phyloP scores from a whole-genome alignment of 179 eudicot genomes.

The Beta corolliflora region DNA sequence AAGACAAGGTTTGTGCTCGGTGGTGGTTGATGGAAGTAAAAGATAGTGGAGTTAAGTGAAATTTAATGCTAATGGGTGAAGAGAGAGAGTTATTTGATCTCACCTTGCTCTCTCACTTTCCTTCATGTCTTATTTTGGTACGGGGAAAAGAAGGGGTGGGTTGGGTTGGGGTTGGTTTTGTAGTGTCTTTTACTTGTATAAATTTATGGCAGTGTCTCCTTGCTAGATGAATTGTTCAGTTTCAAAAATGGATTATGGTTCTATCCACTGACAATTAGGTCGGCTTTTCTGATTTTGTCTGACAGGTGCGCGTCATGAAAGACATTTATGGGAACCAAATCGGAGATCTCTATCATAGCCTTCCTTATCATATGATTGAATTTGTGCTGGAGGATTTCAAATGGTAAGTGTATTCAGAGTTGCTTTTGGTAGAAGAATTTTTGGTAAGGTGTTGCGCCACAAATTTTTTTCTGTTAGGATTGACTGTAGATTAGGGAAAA shows the following conservation, averaged over 20 bases:
- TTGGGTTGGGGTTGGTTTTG: no score
- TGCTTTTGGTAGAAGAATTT: not conserved
- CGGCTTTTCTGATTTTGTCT: conserved; percentile 1
- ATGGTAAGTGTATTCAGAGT: conserved; percentile 49
- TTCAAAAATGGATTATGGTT: not conserved
- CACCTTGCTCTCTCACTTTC: not conserved
- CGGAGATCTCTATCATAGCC: conserved; percentile 92
- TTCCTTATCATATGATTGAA: conserved; percentile 90
- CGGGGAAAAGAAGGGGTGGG: no score
- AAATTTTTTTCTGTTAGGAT: not conserved
- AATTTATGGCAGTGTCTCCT: no score
- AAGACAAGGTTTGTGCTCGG: no score
- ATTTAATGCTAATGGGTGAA: no score
- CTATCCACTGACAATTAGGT: not conserved
- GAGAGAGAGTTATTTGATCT: no score
- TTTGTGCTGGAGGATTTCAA: conserved; percentile 80
- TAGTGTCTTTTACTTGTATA: no score
- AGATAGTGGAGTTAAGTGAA: no score
- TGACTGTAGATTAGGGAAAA: not conserved
- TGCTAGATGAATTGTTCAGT: no score
- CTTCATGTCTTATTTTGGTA: no score
- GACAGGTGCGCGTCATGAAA: conserved; percentile 84
- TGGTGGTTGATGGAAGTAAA: no score
- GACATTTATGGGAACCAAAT: conserved; percentile 96
- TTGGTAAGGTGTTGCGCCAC: not conserved